phyloP scores from a whole-genome alignment of 2,329 filamentous ascomycete genomes.

The Alternaria ventricosa region DNA sequence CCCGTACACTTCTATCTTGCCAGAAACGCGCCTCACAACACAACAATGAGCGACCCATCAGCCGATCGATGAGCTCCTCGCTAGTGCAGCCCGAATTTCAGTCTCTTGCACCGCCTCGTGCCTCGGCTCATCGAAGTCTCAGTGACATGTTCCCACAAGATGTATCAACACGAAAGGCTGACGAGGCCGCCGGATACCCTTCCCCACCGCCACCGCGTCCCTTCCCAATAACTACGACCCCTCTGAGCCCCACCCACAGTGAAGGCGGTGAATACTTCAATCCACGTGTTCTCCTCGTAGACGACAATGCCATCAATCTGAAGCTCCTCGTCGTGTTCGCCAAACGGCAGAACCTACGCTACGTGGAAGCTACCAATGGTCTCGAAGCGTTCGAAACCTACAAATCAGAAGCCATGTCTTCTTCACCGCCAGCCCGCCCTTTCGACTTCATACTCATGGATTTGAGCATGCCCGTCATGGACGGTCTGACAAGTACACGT shows the following conservation, averaged over 20 bases:
- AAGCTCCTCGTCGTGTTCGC: slow-evolving; percentile 52
- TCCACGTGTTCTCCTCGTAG: slow-evolving; percentile 41
- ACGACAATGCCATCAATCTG: slow-evolving; percentile 46
- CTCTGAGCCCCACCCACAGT: slow-evolving; percentile 19
- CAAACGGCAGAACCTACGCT: slow-evolving; percentile 37
- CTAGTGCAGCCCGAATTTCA: slow-evolving; percentile 11
- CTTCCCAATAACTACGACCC: slow-evolving; percentile 26
- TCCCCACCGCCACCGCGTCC: slow-evolving; percentile 21
- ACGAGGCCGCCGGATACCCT: background rate
- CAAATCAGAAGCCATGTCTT: slow-evolving; percentile 24
- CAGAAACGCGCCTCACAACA: slow-evolving; percentile 26
- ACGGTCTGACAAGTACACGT: slow-evolving; percentile 48
- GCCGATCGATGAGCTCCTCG: slow-evolving; percentile 24
- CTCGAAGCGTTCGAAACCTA: slow-evolving; percentile 39
- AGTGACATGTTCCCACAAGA: slow-evolving; percentile 28
- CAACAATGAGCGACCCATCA: slow-evolving; percentile 17
- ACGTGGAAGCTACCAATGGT: slow-evolving; percentile 40
- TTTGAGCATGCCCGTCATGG: slow-evolving; percentile 45
- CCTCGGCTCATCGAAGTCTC: slow-evolving; percentile 28
- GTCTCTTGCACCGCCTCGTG: slow-evolving; percentile 16
- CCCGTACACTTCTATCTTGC: slow-evolving; percentile 31
- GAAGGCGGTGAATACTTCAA: slow-evolving; percentile 34
- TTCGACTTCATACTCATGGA: slow-evolving; percentile 48
- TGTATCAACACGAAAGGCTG: background rate
- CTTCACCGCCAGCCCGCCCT: slow-evolving; percentile 21